Percentiles rank a stretch among this genome's conserved stretches.
phyloP scores from a whole-genome alignment of 1,284 basidiomycete genomes.

The Cryptococcus deneoformans region DNA sequence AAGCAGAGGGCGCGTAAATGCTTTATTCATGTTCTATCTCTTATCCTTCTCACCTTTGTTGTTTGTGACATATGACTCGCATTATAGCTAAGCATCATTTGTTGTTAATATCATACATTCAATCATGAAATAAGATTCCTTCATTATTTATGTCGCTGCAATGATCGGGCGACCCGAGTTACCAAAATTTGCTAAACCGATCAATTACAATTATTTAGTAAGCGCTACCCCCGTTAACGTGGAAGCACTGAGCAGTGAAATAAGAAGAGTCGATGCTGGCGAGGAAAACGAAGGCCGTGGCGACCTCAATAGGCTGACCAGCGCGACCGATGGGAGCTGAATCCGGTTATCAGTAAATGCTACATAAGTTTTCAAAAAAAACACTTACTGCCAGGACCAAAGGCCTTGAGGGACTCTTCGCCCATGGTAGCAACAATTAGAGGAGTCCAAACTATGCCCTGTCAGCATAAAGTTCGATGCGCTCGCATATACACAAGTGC shows the following conservation, averaged over 20 bases:
- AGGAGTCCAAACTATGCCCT: constrained; percentile 55
- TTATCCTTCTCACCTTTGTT: too few relatives aligned
- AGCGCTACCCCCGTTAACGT: constrained; percentile 31
- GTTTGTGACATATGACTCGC: too few relatives aligned
- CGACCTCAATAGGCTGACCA: constrained; percentile 59
- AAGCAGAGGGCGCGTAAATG: background rate
- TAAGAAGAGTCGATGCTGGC: constrained; percentile 57
- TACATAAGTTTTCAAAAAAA: background rate
- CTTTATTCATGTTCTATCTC: too few relatives aligned
- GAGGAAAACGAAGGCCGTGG: constrained; percentile 58
- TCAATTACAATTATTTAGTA: constrained; percentile 16
- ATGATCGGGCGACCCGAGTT: too few relatives aligned
- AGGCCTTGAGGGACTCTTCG: constrained; percentile 52
- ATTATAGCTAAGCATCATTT: too few relatives aligned
- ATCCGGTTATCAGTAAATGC: background rate
- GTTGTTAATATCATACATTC: too few relatives aligned
- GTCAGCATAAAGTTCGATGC: background rate
- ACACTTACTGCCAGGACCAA: constrained; percentile 47
- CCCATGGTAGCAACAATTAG: constrained; percentile 55
- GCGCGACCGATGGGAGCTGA: constrained; percentile 55
- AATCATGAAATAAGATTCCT: too few relatives aligned
- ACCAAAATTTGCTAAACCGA: background rate
- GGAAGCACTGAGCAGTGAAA: constrained; percentile 51
- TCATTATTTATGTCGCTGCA: too few relatives aligned
- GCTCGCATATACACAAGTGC: background rate